A percentile compares a stretch with the other conserved stretches of the same genome.
These are phyloP conservation scores for Dothideomycetes sp. DNA, from an alignment of 2,329 filamentous ascomycete species.

Conservation along the genomic window DNA sequence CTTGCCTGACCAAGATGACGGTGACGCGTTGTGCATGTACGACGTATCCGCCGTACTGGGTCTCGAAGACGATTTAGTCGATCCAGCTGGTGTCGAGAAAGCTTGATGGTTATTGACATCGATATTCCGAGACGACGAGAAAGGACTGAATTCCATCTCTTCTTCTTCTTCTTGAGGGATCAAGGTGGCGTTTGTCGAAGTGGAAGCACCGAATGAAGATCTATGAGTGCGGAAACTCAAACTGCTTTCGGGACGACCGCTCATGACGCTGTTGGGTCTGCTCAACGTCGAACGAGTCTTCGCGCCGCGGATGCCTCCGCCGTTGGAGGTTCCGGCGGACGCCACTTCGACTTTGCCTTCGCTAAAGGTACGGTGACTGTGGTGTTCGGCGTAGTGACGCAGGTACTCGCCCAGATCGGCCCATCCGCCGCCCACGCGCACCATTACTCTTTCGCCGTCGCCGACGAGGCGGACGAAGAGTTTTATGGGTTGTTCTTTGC, in stretches of 20 bases:
- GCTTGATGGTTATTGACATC: neutral
- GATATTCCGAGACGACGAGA: neutral
- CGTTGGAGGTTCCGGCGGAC: neutral
- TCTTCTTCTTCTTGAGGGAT: neutral
- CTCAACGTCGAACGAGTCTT: slow-evolving; percentile 5
- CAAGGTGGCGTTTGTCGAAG: neutral
- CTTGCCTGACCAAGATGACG: slow-evolving; percentile 28
- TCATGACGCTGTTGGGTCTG: slow-evolving; percentile 13
- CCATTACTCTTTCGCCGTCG: slow-evolving; percentile 92
- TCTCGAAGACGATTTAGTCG: slow-evolving; percentile 11
- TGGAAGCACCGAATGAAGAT: slow-evolving; percentile 3
- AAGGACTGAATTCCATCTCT: slow-evolving; percentile 1
- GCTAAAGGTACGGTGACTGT: slow-evolving; percentile 60
- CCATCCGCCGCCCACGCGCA: slow-evolving; percentile 96
- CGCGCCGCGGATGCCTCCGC: neutral
- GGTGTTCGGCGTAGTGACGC: slow-evolving; percentile 85
- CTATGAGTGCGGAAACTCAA: slow-evolving; percentile 11
- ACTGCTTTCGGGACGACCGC: slow-evolving; percentile 13
- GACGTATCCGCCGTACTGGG: slow-evolving; percentile 13
- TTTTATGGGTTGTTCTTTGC: slow-evolving; percentile 81
- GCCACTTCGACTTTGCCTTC: slow-evolving; percentile 45
- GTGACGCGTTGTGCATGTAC: slow-evolving; percentile 18
- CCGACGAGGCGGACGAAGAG: slow-evolving; percentile 89
- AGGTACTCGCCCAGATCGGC: slow-evolving; percentile 92
- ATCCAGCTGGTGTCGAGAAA: slow-evolving; percentile 3